A percentile compares a stretch with the other conserved stretches of the same genome.
phyloP scores from a whole-genome alignment of 2,329 filamentous ascomycete species.

The Rasamsonia emersonii region DNA sequence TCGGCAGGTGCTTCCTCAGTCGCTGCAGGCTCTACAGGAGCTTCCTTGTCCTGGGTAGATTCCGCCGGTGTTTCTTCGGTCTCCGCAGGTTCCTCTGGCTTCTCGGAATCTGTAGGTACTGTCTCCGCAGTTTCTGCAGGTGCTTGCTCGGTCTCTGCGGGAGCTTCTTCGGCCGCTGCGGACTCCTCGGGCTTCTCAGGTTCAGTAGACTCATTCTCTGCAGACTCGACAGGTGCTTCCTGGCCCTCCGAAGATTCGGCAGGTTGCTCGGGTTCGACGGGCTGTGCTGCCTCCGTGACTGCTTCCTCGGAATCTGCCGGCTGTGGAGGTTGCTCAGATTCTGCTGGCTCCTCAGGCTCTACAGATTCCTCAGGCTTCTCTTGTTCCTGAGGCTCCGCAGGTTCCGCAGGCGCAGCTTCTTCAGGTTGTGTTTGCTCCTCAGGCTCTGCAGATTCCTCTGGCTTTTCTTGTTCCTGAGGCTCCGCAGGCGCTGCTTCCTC shows the following conservation, averaged over 20 bases:
- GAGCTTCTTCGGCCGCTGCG: background rate
- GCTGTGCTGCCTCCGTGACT: background rate
- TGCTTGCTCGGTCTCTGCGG: background rate
- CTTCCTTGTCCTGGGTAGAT: background rate
- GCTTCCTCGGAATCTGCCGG: background rate
- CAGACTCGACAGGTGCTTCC: conserved; percentile 1
- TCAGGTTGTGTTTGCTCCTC: background rate
- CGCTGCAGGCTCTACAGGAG: background rate
- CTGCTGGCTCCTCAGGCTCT: background rate
- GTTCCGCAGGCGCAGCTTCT: background rate
- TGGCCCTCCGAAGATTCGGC: too few relatives aligned
- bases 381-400: background rate
- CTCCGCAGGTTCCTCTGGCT: too few relatives aligned
- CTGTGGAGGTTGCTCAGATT: background rate
- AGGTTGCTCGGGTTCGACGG: conserved; percentile 1
- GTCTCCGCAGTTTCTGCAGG: background rate
- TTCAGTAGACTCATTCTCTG: background rate
- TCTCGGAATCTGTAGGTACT: too few relatives aligned
- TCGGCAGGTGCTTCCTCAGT: background rate
- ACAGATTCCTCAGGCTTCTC: too few relatives aligned
- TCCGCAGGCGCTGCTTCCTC: background rate
- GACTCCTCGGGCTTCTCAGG: too few relatives aligned
- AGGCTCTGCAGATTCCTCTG: background rate
- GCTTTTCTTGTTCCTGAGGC: too few relatives aligned
- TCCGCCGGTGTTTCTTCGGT: background rate